A percentile compares a stretch with the other conserved stretches of the same genome.
phyloP scores from a whole-genome alignment of 352 stramenopile genomes.

The Peronospora farinosa region DNA sequence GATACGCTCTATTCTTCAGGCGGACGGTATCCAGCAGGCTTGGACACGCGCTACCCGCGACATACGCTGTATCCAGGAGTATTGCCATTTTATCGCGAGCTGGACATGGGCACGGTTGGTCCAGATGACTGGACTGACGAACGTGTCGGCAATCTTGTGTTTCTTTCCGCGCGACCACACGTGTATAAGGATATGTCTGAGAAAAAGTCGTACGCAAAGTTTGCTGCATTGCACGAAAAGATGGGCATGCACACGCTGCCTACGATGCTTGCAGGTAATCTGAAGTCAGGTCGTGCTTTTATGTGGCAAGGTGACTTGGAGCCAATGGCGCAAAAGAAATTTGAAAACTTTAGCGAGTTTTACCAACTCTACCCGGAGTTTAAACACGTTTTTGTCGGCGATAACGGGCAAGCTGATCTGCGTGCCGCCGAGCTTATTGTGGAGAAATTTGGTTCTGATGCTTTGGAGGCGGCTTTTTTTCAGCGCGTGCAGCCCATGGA shows the following conservation, averaged over 20 bases:
- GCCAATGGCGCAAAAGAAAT: conserved; percentile 96
- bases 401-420: conserved; percentile 94
- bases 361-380: conserved; percentile 98
- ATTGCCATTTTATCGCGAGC: conserved; percentile 95
- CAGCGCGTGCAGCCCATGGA: conserved; percentile 85
- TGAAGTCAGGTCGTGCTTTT: conserved; percentile 91
- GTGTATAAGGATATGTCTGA: conserved; percentile 99
- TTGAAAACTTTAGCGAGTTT: conserved; percentile 91
- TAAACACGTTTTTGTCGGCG: conserved; percentile 96
- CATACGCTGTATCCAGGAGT: conserved; percentile 95
- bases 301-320: conserved; percentile 94
- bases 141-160: conserved; percentile 95
- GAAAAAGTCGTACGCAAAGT: conserved; percentile 96
- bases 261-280: conserved; percentile 91
- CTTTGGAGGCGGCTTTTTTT: conserved; percentile 83
- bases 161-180: conserved; percentile 96
- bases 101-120: conserved; percentile 91
- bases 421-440: conserved; percentile 87
- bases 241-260: conserved; percentile 94
- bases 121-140: conserved; percentile 85
- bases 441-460: conserved; percentile 58
- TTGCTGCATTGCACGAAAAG: conserved; percentile 88
- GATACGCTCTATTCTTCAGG: conserved; percentile 96
- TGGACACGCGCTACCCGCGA: conserved; percentile 90
- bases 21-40: conserved; percentile 92